Conservation (phyloP, 768 basidiomycete species). For the Suillus occidentalis region DNA sequence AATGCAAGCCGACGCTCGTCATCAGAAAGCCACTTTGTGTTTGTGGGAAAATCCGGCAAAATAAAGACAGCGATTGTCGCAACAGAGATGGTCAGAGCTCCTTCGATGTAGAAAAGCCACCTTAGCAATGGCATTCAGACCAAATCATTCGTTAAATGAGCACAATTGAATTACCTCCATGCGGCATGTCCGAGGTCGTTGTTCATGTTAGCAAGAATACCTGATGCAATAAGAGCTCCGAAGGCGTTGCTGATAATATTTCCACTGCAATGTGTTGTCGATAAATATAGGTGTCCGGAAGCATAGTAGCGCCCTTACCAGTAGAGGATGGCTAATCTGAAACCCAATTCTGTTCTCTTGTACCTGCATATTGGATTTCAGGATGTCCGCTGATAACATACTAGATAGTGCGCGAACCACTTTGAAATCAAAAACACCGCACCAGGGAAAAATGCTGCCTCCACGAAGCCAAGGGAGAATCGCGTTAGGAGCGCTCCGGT, state of each 20-base stretch:
- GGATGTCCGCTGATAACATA: conserved; percentile 21
- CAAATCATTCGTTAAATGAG: not conserved
- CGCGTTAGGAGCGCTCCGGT: conserved; percentile 42
- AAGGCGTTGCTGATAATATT: conserved; percentile 57
- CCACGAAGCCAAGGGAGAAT: conserved; percentile 55
- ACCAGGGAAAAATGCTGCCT: conserved; percentile 46
- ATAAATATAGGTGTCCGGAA: not conserved
- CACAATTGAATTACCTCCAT: conserved; percentile 43
- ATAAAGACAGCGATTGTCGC: conserved; percentile 46
- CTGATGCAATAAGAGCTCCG: conserved; percentile 49
- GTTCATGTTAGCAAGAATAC: conserved; percentile 48
- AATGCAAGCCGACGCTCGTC: conserved; percentile 48
- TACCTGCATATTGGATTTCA: conserved; percentile 36
- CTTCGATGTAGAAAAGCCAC: conserved; percentile 52
- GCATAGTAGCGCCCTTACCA: conserved; percentile 21
- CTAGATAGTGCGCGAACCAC: conserved; percentile 30
- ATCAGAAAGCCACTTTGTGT: conserved; percentile 36
- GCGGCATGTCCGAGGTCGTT: conserved; percentile 47
- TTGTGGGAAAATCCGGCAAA: conserved; percentile 48
- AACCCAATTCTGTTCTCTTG: conserved; percentile 42
- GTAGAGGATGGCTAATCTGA: conserved; percentile 44
- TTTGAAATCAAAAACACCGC: conserved; percentile 42
- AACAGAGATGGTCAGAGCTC: conserved; percentile 43
- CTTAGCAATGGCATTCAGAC: conserved; percentile 22
- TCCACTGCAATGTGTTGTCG: conserved; percentile 23